phyloP scores from a whole-genome alignment of 176 grass and related monocot genomes.

The Paspalum notatum region DNA sequence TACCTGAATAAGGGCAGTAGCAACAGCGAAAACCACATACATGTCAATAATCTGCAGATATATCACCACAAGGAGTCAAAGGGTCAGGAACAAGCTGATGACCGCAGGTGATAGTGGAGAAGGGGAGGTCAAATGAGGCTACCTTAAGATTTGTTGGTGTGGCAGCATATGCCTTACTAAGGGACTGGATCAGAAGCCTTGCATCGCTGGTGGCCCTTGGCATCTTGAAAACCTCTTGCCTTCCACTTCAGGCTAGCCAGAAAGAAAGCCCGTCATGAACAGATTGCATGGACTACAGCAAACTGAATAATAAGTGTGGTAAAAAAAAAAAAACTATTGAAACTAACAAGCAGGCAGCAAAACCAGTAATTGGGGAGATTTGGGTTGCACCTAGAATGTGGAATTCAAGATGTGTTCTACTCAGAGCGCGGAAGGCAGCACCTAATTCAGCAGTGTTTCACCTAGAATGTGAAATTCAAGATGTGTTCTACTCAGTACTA shows the following conservation, averaged over 20 bases:
- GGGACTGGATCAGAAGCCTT: constrained; percentile 72
- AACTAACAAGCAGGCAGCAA: too few relatives aligned
- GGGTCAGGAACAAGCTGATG: background rate
- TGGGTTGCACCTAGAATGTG: too few relatives aligned
- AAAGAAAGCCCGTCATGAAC: background rate
- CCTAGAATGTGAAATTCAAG: too few relatives aligned
- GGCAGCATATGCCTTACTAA: constrained; percentile 77
- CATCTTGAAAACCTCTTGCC: constrained; percentile 42
- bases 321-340: too few relatives aligned
- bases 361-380: too few relatives aligned
- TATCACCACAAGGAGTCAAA: background rate
- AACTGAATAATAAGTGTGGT: too few relatives aligned
- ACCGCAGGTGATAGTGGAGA: background rate
- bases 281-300: background rate
- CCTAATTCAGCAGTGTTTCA: too few relatives aligned
- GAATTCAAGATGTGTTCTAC: too few relatives aligned
- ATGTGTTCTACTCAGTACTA: too few relatives aligned
- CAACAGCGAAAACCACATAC: constrained; percentile 69
- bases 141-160: constrained; percentile 85
- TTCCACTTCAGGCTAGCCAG: background rate
- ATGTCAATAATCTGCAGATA: constrained; percentile 81
- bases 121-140: background rate
- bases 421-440: too few relatives aligned
- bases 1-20: constrained; percentile 73
- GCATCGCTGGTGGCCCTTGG: constrained; percentile 63